phyloP scores from a whole-genome alignment of 768 basidiomycete genomes.

The Mrakia frigida region DNA sequence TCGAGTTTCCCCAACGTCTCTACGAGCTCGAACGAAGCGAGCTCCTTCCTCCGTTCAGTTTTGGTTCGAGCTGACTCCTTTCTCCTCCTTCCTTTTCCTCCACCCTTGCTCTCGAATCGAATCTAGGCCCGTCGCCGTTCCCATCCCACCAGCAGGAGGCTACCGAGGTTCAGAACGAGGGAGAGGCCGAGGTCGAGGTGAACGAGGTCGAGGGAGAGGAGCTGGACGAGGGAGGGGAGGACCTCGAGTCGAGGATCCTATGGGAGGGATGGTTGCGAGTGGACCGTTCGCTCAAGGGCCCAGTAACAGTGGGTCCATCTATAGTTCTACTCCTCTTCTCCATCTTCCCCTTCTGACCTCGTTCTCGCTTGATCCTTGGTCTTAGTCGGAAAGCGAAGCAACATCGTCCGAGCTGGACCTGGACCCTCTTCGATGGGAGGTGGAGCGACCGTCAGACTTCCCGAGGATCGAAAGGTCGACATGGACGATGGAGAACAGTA shows the following conservation, averaged over 20 bases:
- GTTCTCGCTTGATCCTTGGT: neutral
- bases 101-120: no score
- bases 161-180: conserved; percentile 14
- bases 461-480: conserved; percentile 31
- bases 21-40: neutral
- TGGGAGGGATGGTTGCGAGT: conserved; percentile 20
- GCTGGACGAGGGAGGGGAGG: conserved; percentile 26
- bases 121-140: neutral
- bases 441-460: conserved; percentile 14
- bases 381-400: neutral
- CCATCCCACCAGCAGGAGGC: neutral
- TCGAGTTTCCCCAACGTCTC: no score
- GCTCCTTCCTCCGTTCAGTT: neutral
- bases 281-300: conserved; percentile 20
- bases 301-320: neutral
- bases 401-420: conserved; percentile 24
- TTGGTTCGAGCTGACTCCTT: conserved; percentile 5
- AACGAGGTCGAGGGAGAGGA: conserved; percentile 14
- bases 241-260: conserved; percentile 14
- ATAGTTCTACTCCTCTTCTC: neutral
- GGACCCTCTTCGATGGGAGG: neutral
- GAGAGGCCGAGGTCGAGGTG: conserved; percentile 2
- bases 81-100: neutral
- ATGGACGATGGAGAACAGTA: conserved; percentile 26
- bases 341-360: neutral